Base-by-base conservation (phyloP, 352 stramenopile genomes). In the Pythium phragmiticola region DNA sequence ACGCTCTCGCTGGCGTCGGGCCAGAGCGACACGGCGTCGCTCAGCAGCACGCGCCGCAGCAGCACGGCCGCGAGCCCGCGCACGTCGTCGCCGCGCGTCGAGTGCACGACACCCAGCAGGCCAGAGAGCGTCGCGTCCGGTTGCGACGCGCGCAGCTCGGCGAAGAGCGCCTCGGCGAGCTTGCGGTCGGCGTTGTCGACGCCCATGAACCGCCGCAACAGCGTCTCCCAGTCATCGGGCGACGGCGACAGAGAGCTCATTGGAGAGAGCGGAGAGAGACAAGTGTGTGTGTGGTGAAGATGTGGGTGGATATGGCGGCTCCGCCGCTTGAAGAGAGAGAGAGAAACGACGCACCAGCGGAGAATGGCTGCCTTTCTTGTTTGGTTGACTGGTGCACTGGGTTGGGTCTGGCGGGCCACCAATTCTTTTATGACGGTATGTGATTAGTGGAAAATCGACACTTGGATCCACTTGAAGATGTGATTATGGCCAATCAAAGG, bases 21-120 rank as follows among this genome's bases (percentile, higher is more conserved):
- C 85, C 85, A 94, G 7, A 94, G 75, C 45, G 82, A 92, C 36
- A 92, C 82, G 11, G 82, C 74, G 63, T 95, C 86, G 4, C 80
- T 82, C 17, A 95, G 69, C 59, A 95, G 58, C 57, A 93, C 84
- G 59, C 84, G 82, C 2, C 84, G 79, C 52, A 95, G 61, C 16
- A 95, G 72, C 42, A 95, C 82, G 33, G 86, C 84, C 33, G 84
- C 82, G 52, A 95, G 63, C 0, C 78, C 78, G 34, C 86, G 86
- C 14, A 93, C 74, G 60, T 92, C 83, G 57, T 92, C 84, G 23
- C 75, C 70, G 30, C 73, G 72, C 33, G 47, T 14, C 36, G 82
- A 88, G 68, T 90, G 82, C 30, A 90, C 66, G 21, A 93, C 72
- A 33, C 69, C 65, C 50, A 88, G 67, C 26, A 93, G 75, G 0